phyloP scores from a whole-genome alignment of 78 protist species.

The Blattamonas nauphoetae region DNA sequence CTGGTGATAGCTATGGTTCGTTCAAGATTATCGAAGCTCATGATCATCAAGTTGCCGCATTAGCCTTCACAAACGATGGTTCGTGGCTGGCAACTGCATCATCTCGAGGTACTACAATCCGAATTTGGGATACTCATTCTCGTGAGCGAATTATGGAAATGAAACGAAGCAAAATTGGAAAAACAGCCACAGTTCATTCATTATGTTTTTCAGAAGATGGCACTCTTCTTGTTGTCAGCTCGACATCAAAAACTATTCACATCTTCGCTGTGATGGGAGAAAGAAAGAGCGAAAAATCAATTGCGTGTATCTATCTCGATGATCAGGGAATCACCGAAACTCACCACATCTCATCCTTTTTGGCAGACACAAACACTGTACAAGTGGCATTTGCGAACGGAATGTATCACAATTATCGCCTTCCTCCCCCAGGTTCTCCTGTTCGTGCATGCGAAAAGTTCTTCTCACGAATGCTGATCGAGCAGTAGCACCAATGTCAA shows the following conservation, averaged over 20 bases:
- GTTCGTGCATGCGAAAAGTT: too few relatives aligned
- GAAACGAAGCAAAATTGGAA: neutral
- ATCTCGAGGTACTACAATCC: neutral
- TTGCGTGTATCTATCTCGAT: neutral
- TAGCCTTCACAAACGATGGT: neutral
- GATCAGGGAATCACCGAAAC: neutral
- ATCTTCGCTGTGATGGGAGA: neutral
- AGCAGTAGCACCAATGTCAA: too few relatives aligned
- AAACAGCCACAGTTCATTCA: neutral
- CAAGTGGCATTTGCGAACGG: neutral
- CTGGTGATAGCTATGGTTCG: neutral
- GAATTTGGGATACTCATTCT: neutral
- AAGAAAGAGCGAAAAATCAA: neutral
- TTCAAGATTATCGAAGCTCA: neutral
- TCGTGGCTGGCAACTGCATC: neutral
- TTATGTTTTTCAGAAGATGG: neutral
- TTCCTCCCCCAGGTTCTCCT: too few relatives aligned
- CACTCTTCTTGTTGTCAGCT: neutral
- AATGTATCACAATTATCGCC: neutral
- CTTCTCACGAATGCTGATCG: too few relatives aligned
- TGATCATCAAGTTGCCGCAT: neutral
- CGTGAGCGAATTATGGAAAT: neutral
- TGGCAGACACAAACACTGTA: neutral
- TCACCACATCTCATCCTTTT: neutral
- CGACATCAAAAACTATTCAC: neutral